Percentiles rank a stretch among this genome's conserved stretches.
Conservation (phyloP, 75 land plant species). For the Picea sitchensis region DNA sequence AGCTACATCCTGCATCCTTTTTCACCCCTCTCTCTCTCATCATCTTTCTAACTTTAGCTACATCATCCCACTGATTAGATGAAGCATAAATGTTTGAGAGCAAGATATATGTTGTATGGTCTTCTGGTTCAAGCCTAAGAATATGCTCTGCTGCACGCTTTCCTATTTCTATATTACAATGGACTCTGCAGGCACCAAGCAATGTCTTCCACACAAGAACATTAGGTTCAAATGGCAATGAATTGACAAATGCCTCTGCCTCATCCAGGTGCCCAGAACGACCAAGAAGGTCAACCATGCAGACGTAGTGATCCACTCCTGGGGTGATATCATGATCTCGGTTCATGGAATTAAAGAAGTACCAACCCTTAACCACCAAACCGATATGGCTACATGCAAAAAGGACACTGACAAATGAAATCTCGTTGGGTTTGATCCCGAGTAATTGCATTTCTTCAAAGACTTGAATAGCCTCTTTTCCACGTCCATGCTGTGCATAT, state of each 20-base stretch:
- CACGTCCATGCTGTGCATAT: conserved; percentile 19
- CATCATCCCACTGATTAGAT: conserved; percentile 11
- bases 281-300: conserved; percentile 23
- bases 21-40: conserved; percentile 4
- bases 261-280: conserved; percentile 18
- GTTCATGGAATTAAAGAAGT: conserved; percentile 8
- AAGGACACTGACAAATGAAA: conserved; percentile 12
- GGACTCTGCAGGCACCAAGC: conserved; percentile 14
- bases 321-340: conserved; percentile 13
- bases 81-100: conserved; percentile 14
- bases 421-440: conserved; percentile 16
- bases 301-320: conserved; percentile 14
- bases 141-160: conserved; percentile 3
- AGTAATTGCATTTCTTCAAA: conserved; percentile 16
- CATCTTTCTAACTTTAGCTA: conserved; percentile 11
- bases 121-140: conserved; percentile 1
- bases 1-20: conserved; percentile 9
- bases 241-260: conserved; percentile 11
- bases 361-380: conserved; percentile 2
- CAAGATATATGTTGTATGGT: conserved; percentile 15
- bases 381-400: conserved; percentile 19
- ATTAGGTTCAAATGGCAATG: background rate
- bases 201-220: conserved; percentile 13
- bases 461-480: conserved; percentile 14
- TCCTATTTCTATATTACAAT: conserved; percentile 5